A percentile compares a stretch with the other conserved stretches of the same genome.
Conservation (phyloP, 495 filamentous ascomycete species). For the Xylaria curta region DNA sequence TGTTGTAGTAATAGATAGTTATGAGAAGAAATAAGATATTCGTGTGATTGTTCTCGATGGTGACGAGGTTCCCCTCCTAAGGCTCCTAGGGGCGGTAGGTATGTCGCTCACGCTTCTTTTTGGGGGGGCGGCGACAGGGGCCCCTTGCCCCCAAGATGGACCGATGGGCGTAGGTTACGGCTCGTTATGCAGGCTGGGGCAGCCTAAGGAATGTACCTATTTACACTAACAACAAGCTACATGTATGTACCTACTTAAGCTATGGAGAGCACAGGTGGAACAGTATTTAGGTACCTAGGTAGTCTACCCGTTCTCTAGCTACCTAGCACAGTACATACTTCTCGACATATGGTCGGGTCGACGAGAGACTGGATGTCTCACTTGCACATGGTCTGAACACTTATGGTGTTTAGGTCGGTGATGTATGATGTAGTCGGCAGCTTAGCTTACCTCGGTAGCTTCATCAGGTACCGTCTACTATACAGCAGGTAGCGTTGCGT, state of each 20-base stretch:
- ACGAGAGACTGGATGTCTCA: neutral
- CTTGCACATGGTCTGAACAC: neutral
- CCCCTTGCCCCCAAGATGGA: slow-evolving; percentile 7
- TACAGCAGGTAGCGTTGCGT: slow-evolving; percentile 1
- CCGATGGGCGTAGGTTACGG: neutral
- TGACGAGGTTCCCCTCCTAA: slow-evolving; percentile 24
- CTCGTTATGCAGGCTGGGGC: slow-evolving; percentile 4
- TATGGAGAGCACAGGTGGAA: too few species aligned
- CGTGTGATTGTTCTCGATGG: slow-evolving; percentile 13
- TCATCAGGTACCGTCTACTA: neutral
- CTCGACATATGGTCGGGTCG: neutral
- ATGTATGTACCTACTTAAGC: too few species aligned
- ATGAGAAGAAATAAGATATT: slow-evolving; percentile 10
- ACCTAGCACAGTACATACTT: too few species aligned
- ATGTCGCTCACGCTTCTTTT: slow-evolving; percentile 12
- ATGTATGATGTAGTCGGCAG: neutral
- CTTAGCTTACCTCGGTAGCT: neutral
- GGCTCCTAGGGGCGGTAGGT: slow-evolving; percentile 11
- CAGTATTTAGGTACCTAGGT: too few species aligned
- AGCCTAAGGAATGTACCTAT: neutral
- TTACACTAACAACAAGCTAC: neutral
- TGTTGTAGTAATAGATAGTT: neutral
- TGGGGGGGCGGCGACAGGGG: slow-evolving; percentile 14
- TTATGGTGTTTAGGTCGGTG: neutral
- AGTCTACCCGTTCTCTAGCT: too few species aligned